phyloP scores from a whole-genome alignment of 148 eudicot species.

The Rhododendron simsii region DNA sequence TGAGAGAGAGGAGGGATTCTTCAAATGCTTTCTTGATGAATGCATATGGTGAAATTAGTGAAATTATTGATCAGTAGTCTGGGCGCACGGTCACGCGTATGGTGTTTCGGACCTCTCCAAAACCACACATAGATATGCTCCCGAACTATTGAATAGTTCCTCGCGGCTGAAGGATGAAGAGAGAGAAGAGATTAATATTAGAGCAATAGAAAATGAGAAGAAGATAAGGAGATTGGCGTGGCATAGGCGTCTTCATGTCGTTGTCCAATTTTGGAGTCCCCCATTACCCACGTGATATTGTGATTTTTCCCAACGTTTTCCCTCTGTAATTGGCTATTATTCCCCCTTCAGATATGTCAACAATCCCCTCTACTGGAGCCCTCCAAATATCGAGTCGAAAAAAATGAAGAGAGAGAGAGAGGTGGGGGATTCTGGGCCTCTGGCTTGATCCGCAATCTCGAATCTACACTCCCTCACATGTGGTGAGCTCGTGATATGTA shows the following conservation, averaged over 20 bases:
- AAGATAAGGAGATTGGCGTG: conserved; percentile 31
- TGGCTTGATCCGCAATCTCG: too few relatives aligned
- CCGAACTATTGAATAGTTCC: too few relatives aligned
- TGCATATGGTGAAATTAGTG: too few relatives aligned
- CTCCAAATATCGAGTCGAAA: background rate
- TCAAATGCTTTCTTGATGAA: background rate
- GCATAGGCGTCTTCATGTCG: conserved; percentile 34
- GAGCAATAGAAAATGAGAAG: background rate
- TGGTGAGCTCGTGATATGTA: too few relatives aligned
- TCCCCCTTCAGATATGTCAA: background rate
- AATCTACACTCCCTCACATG: too few relatives aligned
- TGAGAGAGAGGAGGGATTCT: too few relatives aligned
- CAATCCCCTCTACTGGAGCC: background rate
- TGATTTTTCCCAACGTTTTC: background rate
- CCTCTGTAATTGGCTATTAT: background rate
- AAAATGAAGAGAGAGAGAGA: background rate
- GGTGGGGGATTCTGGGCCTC: background rate
- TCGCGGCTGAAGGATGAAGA: too few relatives aligned
- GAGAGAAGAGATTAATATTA: background rate
- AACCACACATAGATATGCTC: too few relatives aligned
- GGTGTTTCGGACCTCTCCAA: too few relatives aligned
- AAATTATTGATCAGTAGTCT: too few relatives aligned
- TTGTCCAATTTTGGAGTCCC: conserved; percentile 20
- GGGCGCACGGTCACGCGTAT: too few relatives aligned
- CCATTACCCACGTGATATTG: background rate